Evolutionary conservation across 2,329 filamentous ascomycete species (phyloP).

Genomic region (Amesomyces nigricolor): DNA sequence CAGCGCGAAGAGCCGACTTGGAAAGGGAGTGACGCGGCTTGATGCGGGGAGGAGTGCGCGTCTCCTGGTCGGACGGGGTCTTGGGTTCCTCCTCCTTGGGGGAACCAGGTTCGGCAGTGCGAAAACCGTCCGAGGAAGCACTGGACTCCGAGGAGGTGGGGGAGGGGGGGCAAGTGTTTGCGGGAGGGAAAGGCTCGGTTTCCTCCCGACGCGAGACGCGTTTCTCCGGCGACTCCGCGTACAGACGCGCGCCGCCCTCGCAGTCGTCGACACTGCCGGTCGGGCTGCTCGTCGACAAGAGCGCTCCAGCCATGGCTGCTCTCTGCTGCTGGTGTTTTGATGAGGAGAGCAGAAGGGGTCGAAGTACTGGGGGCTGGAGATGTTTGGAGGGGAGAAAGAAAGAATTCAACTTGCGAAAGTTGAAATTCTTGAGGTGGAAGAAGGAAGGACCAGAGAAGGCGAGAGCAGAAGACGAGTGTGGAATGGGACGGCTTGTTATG

Average conservation of each 20-base stretch:
- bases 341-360: not conserved
- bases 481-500: not conserved
- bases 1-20: constrained; percentile 4
- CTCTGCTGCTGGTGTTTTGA: not conserved
- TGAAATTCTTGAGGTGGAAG: not conserved
- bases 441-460: not conserved
- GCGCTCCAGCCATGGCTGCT: not conserved
- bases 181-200: not conserved
- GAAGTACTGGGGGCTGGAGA: not conserved
- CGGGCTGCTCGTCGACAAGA: not conserved
- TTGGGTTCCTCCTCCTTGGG: not conserved
- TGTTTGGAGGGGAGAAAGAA: not conserved
- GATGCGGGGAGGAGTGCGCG: not conserved
- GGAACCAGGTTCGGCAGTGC: not conserved
- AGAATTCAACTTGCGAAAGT: not conserved
- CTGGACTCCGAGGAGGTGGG: not conserved
- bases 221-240: not conserved
- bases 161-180: not conserved
- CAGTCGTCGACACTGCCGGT: not conserved
- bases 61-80: not conserved
- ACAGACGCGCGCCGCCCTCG: constrained; percentile 10
- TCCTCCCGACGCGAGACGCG: not conserved
- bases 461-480: not conserved
- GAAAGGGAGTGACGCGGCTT: not conserved
- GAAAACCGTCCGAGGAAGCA: not conserved